These are phyloP conservation scores for Cochlearia excelsa DNA, from an alignment of 345 rosid species.

Conservation along the genomic window DNA sequence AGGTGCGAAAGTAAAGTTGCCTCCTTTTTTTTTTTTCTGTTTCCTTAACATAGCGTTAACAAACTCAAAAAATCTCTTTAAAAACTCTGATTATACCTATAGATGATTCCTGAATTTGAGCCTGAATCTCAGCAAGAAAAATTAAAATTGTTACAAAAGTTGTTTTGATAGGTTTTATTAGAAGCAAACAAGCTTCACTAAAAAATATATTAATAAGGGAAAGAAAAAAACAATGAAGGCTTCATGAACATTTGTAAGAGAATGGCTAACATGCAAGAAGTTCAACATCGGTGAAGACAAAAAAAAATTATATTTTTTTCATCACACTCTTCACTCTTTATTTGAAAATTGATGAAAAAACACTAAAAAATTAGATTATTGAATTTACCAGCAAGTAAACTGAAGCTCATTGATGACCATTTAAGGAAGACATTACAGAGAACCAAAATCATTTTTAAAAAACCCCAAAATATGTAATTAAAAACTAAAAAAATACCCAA, in stretches of 20 bases:
- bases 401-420: slow-evolving; percentile 22
- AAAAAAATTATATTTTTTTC: neutral
- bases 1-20: slow-evolving; percentile 27
- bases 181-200: neutral
- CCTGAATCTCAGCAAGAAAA: slow-evolving; percentile 28
- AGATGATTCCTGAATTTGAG: slow-evolving; percentile 35
- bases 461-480: neutral
- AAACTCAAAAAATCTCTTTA: neutral
- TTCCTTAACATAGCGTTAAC: slow-evolving; percentile 13
- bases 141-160: neutral
- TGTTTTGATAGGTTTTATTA: slow-evolving; percentile 1
- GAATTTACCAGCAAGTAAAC: slow-evolving; percentile 3
- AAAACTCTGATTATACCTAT: neutral
- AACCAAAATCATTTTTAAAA: neutral
- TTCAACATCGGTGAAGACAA: neutral
- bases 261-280: no score
- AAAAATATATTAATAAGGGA: neutral
- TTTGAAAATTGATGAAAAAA: neutral
- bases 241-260: slow-evolving; percentile 16
- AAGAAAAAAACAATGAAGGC: slow-evolving; percentile 4
- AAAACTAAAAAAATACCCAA: no score
- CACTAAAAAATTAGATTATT: neutral
- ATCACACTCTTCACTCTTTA: neutral
- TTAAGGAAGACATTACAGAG: slow-evolving; percentile 4
- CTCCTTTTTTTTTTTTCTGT: neutral